Evolutionary conservation across 2,329 filamentous ascomycete species (phyloP), one percentile per base, ranked within the genome.

Genomic region (Ceratocystis cubensis): DNA sequence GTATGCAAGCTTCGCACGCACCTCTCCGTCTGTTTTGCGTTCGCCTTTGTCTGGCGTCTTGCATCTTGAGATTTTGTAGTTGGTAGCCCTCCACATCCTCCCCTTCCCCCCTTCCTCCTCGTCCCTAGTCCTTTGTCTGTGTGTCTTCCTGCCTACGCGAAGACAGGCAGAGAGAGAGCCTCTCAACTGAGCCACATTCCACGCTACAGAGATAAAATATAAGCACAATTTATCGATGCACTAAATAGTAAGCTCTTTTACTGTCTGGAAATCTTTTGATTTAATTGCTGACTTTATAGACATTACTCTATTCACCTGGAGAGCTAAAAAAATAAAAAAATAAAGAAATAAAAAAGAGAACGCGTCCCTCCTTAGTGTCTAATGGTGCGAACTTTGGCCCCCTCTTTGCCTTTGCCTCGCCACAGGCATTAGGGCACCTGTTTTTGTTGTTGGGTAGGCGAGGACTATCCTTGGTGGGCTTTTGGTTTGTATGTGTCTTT

Each of bases 271-370:
- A 15, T 57, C 0, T 5, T 30, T 20, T 5, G 28, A 22, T 37
- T 59, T 59, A 59, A 59, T 59, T 37, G 25, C 13, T 30, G 56
- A 59, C 22, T 59, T 59, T 59, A 59, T 37, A 20, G 56, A 10
- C 56, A 4, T 15, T 13, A 37, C 33, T 37, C 7, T 37, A 37
- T 37, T 13, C 10, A 37, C 33, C 33, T 41, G 6, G 30, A 41
- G 37, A 15, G 37, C 37, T 5, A 15, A 15, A 13, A 13, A 4
- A 41, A 41, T 13, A 41, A 5, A 13, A 13, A 13, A 41, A 13
- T 15, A 56, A 56, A 4, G 10, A 41, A 41, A 13, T 13, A 41
- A 41, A 41, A 56, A 22, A 30, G 46, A 48, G n/a, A 48, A 13
- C 37, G 37, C 37, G 37, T 41, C 37, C 33, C 37, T 41, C 37